These are phyloP conservation scores for Penicillium glabrum DNA, from an alignment of 2,329 filamentous ascomycete genomes.

Conservation along the genomic window DNA sequence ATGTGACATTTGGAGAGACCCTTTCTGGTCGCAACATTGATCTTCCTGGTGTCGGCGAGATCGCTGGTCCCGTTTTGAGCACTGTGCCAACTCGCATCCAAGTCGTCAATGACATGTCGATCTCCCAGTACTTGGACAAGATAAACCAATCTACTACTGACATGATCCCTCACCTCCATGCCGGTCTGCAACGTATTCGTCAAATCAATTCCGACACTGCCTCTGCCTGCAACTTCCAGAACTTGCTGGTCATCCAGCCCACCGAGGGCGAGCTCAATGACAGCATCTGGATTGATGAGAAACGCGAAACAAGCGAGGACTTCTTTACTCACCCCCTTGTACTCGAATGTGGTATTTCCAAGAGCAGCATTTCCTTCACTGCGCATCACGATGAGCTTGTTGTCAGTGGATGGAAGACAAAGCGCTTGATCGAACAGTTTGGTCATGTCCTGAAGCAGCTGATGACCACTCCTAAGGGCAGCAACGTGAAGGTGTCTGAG, in stretches of 20 bases:
- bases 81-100: slow-evolving; percentile 41
- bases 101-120: slow-evolving; percentile 36
- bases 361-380: slow-evolving; percentile 58
- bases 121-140: slow-evolving; percentile 53
- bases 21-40: slow-evolving; percentile 55
- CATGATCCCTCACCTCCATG: slow-evolving; percentile 65
- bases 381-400: slow-evolving; percentile 66
- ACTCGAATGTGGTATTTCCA: slow-evolving; percentile 60
- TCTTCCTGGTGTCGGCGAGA: slow-evolving; percentile 48
- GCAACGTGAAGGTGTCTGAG: slow-evolving; percentile 24
- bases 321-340: slow-evolving; percentile 63
- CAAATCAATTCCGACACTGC: slow-evolving; percentile 51
- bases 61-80: slow-evolving; percentile 46
- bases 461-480: slow-evolving; percentile 23
- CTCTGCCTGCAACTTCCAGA: slow-evolving; percentile 49
- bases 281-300: slow-evolving; percentile 31
- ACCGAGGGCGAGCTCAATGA: slow-evolving; percentile 24
- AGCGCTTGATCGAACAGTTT: slow-evolving; percentile 57
- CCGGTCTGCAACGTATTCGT: slow-evolving; percentile 55
- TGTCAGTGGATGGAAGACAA: slow-evolving; percentile 53
- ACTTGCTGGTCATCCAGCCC: slow-evolving; percentile 46
- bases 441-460: slow-evolving; percentile 35
- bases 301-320: slow-evolving; percentile 58
- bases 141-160: slow-evolving; percentile 58
- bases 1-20: slow-evolving; percentile 57